Percentiles rank a stretch among this genome's conserved stretches.
Evolutionary conservation across 2,329 filamentous ascomycete genomes (phyloP).

Genomic region (Tolypocladium ovalisporum): DNA sequence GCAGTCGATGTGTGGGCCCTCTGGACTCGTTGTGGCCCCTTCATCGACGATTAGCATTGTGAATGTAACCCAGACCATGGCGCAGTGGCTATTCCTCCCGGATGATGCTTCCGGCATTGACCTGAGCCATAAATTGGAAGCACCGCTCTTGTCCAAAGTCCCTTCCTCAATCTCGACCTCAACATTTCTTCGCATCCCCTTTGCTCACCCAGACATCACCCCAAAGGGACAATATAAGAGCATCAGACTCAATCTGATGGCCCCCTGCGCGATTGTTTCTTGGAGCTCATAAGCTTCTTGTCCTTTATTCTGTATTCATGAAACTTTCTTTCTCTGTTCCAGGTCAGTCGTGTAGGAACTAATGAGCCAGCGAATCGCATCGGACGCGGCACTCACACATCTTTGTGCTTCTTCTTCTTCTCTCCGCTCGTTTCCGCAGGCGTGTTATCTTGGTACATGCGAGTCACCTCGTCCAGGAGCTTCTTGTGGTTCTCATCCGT

Average conservation of each 20-base stretch:
- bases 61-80: not conserved
- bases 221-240: not conserved
- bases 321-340: constrained; percentile 34
- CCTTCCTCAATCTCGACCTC: not conserved
- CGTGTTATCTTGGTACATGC: constrained; percentile 34
- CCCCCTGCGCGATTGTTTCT: constrained; percentile 36
- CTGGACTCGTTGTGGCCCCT: not conserved
- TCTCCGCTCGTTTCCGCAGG: constrained; percentile 34
- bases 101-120: too few relatives aligned
- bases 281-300: constrained; percentile 38
- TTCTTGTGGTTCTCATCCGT: constrained; percentile 40
- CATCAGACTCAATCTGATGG: constrained; percentile 13
- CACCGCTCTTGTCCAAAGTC: too few relatives aligned
- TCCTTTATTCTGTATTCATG: constrained; percentile 31
- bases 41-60: not conserved
- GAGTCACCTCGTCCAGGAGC: constrained; percentile 34
- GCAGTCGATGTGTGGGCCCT: constrained; percentile 4
- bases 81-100: not conserved
- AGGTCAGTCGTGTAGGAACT: constrained; percentile 3
- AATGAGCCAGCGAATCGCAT: not conserved
- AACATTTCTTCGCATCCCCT: not conserved
- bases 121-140: too few relatives aligned
- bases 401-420: constrained; percentile 37
- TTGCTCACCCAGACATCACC: not conserved
- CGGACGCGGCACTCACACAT: constrained; percentile 25